phyloP scores from a whole-genome alignment of 768 basidiomycete genomes.

The Nevesoporus exiguus region DNA sequence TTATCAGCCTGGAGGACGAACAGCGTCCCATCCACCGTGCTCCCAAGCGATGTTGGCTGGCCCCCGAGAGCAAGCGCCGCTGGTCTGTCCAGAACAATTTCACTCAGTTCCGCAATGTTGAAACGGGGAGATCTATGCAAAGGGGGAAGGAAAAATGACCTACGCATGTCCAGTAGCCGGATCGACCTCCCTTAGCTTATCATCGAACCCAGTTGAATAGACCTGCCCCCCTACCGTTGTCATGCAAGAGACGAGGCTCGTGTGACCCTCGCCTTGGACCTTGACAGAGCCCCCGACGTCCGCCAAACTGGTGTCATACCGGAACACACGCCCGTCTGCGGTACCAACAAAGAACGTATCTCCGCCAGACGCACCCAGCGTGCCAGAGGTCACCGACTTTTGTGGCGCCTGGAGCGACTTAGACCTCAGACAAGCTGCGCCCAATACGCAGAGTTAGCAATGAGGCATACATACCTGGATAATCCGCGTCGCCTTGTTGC shows the following conservation, averaged over 20 bases:
- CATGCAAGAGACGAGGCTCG: constrained; percentile 65
- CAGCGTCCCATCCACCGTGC: constrained; percentile 55
- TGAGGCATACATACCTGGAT: constrained; percentile 48
- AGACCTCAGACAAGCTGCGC: neutral
- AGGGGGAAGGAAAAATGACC: constrained; percentile 5
- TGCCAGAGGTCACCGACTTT: constrained; percentile 69
- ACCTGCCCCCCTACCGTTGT: constrained; percentile 47
- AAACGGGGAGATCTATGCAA: neutral
- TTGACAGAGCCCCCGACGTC: constrained; percentile 28
- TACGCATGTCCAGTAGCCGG: constrained; percentile 28
- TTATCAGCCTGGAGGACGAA: constrained; percentile 53
- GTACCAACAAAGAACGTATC: constrained; percentile 80
- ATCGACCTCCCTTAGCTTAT: constrained; percentile 66
- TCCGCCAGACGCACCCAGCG: constrained; percentile 32
- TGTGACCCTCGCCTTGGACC: constrained; percentile 65
- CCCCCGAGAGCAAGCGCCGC: constrained; percentile 50
- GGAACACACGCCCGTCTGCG: constrained; percentile 71
- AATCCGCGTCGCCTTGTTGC: constrained; percentile 56
- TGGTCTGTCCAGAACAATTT: constrained; percentile 36
- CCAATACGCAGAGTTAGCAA: neutral
- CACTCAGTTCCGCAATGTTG: neutral
- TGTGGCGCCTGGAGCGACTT: constrained; percentile 62
- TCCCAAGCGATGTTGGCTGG: constrained; percentile 68
- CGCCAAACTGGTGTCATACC: constrained; percentile 45
- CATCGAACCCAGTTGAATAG: constrained; percentile 79